These are phyloP conservation scores for Malassezia brasiliensis DNA, from an alignment of 1,284 basidiomycete genomes.

Conservation along the genomic window DNA sequence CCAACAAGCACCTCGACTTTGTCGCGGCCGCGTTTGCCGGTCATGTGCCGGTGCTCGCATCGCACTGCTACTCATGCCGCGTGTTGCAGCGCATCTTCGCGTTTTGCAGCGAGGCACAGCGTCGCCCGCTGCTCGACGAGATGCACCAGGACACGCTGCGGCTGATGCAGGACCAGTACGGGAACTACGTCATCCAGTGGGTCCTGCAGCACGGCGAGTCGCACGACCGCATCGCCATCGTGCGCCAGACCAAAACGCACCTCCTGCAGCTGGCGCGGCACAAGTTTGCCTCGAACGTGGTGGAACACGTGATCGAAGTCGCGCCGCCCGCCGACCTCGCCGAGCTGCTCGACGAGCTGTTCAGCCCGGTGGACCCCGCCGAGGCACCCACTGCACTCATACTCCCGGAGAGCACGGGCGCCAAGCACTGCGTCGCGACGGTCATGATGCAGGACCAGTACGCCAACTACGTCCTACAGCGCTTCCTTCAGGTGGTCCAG, in stretches of 20 bases:
- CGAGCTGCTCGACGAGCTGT: slow-evolving; percentile 68
- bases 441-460: slow-evolving; percentile 82
- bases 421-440: slow-evolving; percentile 21
- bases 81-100: slow-evolving; percentile 90
- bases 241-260: slow-evolving; percentile 65
- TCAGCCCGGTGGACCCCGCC: slow-evolving; percentile 50
- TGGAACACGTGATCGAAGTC: slow-evolving; percentile 76
- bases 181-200: slow-evolving; percentile 89
- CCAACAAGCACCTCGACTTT: slow-evolving; percentile 66
- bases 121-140: slow-evolving; percentile 70
- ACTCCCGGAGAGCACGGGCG: background rate
- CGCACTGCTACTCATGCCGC: slow-evolving; percentile 87
- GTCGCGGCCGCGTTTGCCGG: slow-evolving; percentile 64
- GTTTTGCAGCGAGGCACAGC: slow-evolving; percentile 54
- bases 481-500: slow-evolving; percentile 38
- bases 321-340: slow-evolving; percentile 60
- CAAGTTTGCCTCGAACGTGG: slow-evolving; percentile 95
- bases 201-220: slow-evolving; percentile 69
- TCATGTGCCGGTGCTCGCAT: slow-evolving; percentile 72
- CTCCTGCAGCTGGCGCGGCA: slow-evolving; percentile 61
- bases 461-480: slow-evolving; percentile 54
- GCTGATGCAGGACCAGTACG: slow-evolving; percentile 50
- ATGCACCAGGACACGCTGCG: slow-evolving; percentile 59
- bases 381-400: background rate
- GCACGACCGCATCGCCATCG: slow-evolving; percentile 62